Base-by-base conservation (phyloP, 495 filamentous ascomycete species). In the Trichoderma parareesei region DNA sequence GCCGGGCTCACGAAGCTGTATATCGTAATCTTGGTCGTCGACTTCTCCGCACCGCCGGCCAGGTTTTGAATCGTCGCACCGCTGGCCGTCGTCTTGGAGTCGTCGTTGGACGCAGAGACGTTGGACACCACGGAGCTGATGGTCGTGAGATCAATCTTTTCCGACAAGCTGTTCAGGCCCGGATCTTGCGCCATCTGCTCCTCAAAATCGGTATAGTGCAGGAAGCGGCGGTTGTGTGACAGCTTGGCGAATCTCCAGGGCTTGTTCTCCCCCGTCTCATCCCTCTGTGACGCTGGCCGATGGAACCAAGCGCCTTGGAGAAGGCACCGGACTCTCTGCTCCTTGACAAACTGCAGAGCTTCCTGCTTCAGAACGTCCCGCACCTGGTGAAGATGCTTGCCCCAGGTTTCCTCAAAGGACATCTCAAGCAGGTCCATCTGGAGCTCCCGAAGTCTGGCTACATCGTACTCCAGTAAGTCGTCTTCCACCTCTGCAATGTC, bases 91-190 rank as follows among this genome's bases (percentile, higher is more conserved):
- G 67, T 69, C 44, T 68, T 55, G 76, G 82, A 67, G 83, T 87
- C 60, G 81, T 88, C 65, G 43, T 70, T 72, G 11, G 73, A 70
- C 11, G 87, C 83, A 11, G 91, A 92, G 62, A 97, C 87, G 68
- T 97, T 97, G 63, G 92, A 97, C 49, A 92, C 91, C 10, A 98
- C 94, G 2, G 91, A 96, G 67, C 91, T 94, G 65, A 97, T 90
- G 65, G 82, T 85, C n/a, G 86, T 85, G 43, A 98, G 83, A 71
- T 98, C 94, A 66, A 98, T 86, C 75, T 93, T 97, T 59, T 93
- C 88, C 9, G 79, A 79, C 13, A 99, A 79, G 40, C 79, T 74
- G 65, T 93, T 91, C 18, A 98, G 77, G 14, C 82, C 83, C 1
- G 93, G 93, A 43, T 90, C 83, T 38, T 83, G 76, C 3, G 80